A percentile compares a stretch with the other conserved stretches of the same genome.
Evolutionary conservation across 352 stramenopile genomes (phyloP).

Genomic region (Hyaloperonospora arabidopsidis): DNA sequence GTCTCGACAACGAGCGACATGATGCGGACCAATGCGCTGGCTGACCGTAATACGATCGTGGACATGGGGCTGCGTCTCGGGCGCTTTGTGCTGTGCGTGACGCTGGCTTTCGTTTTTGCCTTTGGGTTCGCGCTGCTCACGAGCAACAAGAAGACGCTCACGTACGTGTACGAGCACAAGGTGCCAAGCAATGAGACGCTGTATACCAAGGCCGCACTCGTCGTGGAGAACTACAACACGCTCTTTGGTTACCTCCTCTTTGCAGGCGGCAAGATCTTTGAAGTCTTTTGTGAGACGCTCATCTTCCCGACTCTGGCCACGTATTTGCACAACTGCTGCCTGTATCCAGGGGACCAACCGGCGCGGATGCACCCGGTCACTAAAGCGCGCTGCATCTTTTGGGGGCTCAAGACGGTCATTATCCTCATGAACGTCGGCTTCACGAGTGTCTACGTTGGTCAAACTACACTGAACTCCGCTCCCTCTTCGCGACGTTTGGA

Average conservation of each 20-base stretch:
- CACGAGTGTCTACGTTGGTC: conserved; percentile 49
- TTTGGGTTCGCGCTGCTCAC: conserved; percentile 41
- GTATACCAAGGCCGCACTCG: conserved; percentile 20
- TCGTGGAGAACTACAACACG: conserved; percentile 41
- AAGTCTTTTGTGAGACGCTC: conserved; percentile 51
- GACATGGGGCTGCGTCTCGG: conserved; percentile 41
- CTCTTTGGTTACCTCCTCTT: conserved; percentile 45
- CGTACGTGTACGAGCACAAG: conserved; percentile 19
- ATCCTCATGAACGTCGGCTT: conserved; percentile 63
- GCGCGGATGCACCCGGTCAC: conserved; percentile 36
- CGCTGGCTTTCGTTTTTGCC: conserved; percentile 26
- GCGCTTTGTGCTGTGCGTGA: conserved; percentile 38
- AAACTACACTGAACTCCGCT: conserved; percentile 8
- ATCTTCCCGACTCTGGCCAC: conserved; percentile 50
- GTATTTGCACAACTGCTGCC: conserved; percentile 52
- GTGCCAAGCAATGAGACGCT: conserved; percentile 17
- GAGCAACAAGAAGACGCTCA: conserved; percentile 31
- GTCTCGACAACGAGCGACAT: conserved; percentile 20
- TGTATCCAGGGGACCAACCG: conserved; percentile 48
- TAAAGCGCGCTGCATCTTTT: conserved; percentile 46
- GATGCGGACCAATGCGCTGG: conserved; percentile 33
- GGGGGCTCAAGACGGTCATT: conserved; percentile 48
- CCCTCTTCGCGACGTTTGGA: conserved; percentile 11
- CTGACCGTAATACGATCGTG: conserved; percentile 55
- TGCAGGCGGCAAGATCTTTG: conserved; percentile 41